phyloP scores from a whole-genome alignment of 179 eudicot species.

The Silene vulgaris region DNA sequence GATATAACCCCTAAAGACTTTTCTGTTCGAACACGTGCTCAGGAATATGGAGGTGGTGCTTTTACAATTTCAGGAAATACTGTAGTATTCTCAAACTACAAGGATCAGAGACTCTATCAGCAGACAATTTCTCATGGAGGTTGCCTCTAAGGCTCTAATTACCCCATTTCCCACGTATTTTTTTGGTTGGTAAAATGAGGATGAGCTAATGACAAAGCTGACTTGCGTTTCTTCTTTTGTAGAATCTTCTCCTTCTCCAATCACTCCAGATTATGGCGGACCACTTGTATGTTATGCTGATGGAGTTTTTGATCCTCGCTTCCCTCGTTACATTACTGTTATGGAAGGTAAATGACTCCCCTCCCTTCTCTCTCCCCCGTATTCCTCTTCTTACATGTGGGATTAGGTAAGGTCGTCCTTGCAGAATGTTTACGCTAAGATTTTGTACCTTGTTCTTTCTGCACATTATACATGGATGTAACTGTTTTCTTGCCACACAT shows the following conservation, averaged over 20 bases:
- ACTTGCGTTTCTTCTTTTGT: conserved; percentile 16
- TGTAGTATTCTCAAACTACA: conserved; percentile 75
- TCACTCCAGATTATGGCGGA: conserved; percentile 84
- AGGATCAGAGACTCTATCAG: conserved; percentile 84
- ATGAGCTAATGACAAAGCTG: background rate
- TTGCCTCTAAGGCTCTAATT: conserved; percentile 19
- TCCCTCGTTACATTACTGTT: conserved; percentile 66
- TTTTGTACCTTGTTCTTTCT: conserved; percentile 2
- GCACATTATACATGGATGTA: conserved; percentile 1
- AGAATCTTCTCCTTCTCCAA: conserved; percentile 65
- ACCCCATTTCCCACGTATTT: background rate
- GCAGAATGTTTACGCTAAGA: background rate
- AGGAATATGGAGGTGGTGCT: conserved; percentile 96
- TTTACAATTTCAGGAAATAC: conserved; percentile 54
- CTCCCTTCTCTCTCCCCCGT: background rate
- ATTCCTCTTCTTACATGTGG: background rate
- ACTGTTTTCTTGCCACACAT: conserved; percentile 15
- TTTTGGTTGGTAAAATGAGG: background rate
- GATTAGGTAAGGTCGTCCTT: background rate
- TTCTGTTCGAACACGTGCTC: conserved; percentile 72
- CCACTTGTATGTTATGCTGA: conserved; percentile 77
- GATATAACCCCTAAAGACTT: conserved; percentile 78
- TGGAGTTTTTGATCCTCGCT: conserved; percentile 80
- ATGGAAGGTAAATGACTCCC: conserved; percentile 59
- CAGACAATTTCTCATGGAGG: conserved; percentile 63